Base-by-base conservation (phyloP, 441 rosid species). In the Cnidoscolus chayamansa region DNA sequence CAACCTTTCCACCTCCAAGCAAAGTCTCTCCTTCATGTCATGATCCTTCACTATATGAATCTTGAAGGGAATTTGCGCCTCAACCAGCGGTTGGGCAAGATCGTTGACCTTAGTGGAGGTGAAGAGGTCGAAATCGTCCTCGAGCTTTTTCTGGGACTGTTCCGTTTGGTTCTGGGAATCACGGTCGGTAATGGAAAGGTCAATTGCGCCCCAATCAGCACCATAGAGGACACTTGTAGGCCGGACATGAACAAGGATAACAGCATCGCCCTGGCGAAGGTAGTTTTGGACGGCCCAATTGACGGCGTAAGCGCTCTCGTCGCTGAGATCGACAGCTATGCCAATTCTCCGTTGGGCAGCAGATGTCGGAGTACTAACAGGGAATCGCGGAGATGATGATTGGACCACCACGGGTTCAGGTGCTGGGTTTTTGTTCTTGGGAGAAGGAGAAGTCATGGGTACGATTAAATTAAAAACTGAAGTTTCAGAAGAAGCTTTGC, bases 191-290 rank as follows among this genome's bases (percentile, higher is more conserved):
- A 80, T 15, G 1, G 84, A 69, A 11, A 84, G 19, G 65, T 85
- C 88, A 63, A 88, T 84, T n/a, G 95, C 76, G 0, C 96, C 96
- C 96, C 96, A 90, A 50, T 90, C 96, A 7, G 96, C 96, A 31
- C 96, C 96, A 78, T 89, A 90, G 3, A 90, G 89, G 43, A 90
- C 84, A 65, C 82, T 82, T 5, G 96, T 90, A 54, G 90, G 89
- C 1, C 84, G 82, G 47, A 90, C 96, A 73, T 90, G 96, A 70
- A 90, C 83, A 48, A 89, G 87, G 53, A 87, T 71, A n/a, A 90
- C 96, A 53, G 86, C 81, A 77, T 88, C 93, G 0, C 91, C 96
- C 9, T 85, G 81, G 5, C 94, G 93, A 72, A 91, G 88, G 72
- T 91, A 91, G 82, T 91, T 89, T 63, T 88, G 89, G 9, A 91